phyloP scores from a whole-genome alignment of 2,329 filamentous ascomycete species.

The Metarhizium rileyi region DNA sequence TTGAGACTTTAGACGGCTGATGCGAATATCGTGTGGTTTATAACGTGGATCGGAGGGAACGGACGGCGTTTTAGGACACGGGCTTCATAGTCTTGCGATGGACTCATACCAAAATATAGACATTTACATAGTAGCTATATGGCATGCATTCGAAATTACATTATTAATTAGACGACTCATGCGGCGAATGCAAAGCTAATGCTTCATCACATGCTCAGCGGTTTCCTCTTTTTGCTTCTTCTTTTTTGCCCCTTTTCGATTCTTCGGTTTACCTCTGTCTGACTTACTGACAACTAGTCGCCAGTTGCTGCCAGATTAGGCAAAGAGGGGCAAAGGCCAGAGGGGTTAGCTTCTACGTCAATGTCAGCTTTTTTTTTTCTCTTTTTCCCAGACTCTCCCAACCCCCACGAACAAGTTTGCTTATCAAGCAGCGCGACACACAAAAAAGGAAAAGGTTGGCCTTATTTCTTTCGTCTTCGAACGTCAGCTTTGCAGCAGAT shows the following conservation, averaged over 20 bases:
- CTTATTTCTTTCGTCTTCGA: neutral
- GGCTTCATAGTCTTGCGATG: neutral
- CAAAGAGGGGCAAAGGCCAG: neutral
- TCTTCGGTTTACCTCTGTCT: too few species aligned
- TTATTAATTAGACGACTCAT: too few species aligned
- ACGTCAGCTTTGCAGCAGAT: neutral
- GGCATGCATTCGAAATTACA: too few species aligned
- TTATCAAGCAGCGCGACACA: conserved; percentile 9
- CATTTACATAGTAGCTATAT: too few species aligned
- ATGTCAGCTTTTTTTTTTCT: neutral
- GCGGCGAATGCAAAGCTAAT: too few species aligned
- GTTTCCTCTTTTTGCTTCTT: too few species aligned
- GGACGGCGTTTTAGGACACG: neutral
- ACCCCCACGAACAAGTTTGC: conserved; percentile 1
- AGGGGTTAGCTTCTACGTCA: neutral
- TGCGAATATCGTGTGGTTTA: neutral
- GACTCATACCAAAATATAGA: neutral
- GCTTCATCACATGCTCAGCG: too few species aligned
- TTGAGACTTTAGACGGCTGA: conserved; percentile 20
- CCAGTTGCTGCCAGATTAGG: neutral
- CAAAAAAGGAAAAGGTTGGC: conserved; percentile 1
- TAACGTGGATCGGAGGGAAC: neutral
- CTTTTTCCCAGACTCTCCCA: neutral
- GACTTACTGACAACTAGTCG: too few species aligned
- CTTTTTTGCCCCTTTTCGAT: too few species aligned